phyloP scores from a whole-genome alignment of 345 rosid genomes.

The Populus pruinosa region DNA sequence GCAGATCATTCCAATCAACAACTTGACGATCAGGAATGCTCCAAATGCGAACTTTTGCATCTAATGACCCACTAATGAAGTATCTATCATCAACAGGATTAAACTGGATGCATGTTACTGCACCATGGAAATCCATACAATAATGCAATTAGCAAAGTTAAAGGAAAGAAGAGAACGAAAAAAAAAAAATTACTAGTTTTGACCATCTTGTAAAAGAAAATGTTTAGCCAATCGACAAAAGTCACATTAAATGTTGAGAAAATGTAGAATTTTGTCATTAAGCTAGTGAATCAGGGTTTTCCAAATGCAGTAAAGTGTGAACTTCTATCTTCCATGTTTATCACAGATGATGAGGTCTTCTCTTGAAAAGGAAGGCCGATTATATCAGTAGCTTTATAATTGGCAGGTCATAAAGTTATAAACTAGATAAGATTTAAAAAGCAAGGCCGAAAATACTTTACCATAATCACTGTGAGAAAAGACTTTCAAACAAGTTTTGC shows the following conservation, averaged over 20 bases:
- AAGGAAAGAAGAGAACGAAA: conserved; percentile 1
- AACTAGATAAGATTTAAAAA: conserved; percentile 1
- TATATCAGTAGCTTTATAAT: background rate
- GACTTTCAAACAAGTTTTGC: conserved; percentile 81
- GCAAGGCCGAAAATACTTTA: conserved; percentile 34
- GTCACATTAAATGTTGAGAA: background rate
- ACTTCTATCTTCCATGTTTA: background rate
- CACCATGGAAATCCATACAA: conserved; percentile 23
- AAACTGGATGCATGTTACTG: conserved; percentile 99
- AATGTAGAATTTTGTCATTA: background rate
- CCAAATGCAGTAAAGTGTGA: background rate
- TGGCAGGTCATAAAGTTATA: background rate
- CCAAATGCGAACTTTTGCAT: conserved; percentile 97
- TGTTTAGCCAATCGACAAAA: background rate
- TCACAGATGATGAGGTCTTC: background rate
- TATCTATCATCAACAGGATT: conserved; percentile 94
- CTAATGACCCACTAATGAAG: conserved; percentile 96
- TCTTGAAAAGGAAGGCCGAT: background rate
- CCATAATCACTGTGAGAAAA: conserved; percentile 96
- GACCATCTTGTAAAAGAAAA: background rate
- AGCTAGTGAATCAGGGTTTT: background rate
- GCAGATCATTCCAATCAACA: conserved; percentile 93
- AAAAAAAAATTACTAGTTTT: background rate
- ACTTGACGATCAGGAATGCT: conserved; percentile 93
- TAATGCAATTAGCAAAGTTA: conserved; percentile 10